These are phyloP conservation scores for Diospyros kaki DNA, from an alignment of 148 eudicot species.

Conservation along the genomic window DNA sequence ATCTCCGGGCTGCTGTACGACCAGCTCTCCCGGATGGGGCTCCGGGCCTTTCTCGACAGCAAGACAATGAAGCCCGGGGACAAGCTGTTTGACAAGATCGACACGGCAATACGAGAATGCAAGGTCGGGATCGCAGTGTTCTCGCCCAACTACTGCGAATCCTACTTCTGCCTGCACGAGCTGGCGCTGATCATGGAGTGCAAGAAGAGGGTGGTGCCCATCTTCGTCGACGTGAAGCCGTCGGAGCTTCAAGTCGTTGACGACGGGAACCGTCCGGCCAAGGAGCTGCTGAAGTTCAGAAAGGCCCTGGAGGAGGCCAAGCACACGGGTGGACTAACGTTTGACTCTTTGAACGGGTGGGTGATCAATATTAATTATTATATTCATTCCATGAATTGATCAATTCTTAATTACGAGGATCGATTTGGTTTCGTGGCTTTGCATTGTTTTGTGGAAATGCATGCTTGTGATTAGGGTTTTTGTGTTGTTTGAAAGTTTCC, in stretches of 20 bases:
- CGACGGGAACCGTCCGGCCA: neutral
- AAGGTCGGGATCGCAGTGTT: neutral
- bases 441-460: no score
- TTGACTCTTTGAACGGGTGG: neutral
- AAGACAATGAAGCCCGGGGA: neutral
- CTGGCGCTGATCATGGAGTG: neutral
- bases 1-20: neutral
- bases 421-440: no score
- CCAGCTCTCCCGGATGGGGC: neutral
- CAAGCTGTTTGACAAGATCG: neutral
- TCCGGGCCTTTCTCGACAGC: neutral
- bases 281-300: neutral
- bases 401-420: no score
- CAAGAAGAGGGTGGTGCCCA: neutral
- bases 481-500: no score
- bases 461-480: no score
- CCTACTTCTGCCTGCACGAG: neutral
- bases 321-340: neutral
- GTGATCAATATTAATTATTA: neutral
- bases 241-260: neutral
- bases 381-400: no score
- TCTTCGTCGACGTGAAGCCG: neutral
- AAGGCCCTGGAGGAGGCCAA: neutral
- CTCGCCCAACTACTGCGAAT: neutral
- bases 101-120: neutral